Evolutionary conservation across 2,329 filamentous ascomycete genomes (phyloP).

Genomic region (Claviceps africana): DNA sequence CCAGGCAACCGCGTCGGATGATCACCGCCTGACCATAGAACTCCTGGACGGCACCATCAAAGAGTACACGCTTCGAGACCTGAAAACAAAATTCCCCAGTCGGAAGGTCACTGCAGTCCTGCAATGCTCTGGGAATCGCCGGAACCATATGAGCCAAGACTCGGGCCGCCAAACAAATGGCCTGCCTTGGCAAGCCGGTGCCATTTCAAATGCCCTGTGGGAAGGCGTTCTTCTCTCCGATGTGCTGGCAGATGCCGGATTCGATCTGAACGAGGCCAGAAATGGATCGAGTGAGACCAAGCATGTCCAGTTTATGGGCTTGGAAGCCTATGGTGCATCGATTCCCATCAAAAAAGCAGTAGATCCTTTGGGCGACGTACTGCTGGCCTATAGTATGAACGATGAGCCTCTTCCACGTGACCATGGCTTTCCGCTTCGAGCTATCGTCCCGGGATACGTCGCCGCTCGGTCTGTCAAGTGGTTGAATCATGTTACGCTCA

Average conservation of each 20-base stretch:
- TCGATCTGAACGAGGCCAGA: conserved; percentile 26
- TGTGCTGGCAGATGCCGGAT: conserved; percentile 41
- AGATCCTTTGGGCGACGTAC: conserved; percentile 47
- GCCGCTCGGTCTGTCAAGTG: conserved; percentile 57
- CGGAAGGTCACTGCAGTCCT: conserved; percentile 40
- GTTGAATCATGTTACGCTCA: conserved; percentile 49
- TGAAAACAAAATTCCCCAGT: conserved; percentile 35
- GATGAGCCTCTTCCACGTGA: conserved; percentile 46
- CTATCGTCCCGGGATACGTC: conserved; percentile 50
- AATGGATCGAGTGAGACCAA: conserved; percentile 24
- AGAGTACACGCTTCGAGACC: conserved; percentile 38
- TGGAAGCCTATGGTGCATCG: conserved; percentile 47
- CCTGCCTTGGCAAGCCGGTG: conserved; percentile 44
- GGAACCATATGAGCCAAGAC: conserved; percentile 41
- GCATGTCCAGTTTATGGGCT: conserved; percentile 43
- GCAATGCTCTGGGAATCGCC: conserved; percentile 48
- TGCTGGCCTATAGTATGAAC: conserved; percentile 57
- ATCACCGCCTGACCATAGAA: conserved; percentile 38
- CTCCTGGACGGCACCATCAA: conserved; percentile 38
- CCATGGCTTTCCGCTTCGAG: conserved; percentile 51
- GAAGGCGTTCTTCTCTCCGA: conserved; percentile 41
- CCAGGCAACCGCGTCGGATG: conserved; percentile 20
- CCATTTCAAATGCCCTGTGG: conserved; percentile 47
- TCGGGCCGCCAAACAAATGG: conserved; percentile 36
- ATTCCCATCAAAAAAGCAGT: conserved; percentile 46